Conservation (phyloP, 345 rosid species). For the Rhodamnia rubescens region DNA sequence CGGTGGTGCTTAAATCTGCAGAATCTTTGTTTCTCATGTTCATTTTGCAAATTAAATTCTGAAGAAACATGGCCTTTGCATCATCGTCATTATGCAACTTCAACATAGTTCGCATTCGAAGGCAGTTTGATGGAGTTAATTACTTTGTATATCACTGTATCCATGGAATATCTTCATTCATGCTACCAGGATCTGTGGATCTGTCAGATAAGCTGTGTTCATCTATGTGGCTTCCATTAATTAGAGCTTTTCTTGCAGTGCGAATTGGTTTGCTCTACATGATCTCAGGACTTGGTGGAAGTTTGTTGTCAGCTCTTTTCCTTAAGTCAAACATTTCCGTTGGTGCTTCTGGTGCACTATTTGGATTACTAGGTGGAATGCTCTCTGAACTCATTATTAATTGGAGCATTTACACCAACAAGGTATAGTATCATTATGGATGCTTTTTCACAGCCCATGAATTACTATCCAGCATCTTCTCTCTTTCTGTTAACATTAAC, state of each 20-base stretch:
- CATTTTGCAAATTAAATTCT: background rate
- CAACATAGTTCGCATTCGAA: background rate
- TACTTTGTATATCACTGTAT: background rate
- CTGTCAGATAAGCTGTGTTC: background rate
- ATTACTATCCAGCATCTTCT: background rate
- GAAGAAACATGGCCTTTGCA: background rate
- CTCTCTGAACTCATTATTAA: slow-evolving; percentile 93
- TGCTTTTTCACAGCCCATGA: background rate
- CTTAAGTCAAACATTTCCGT: slow-evolving; percentile 70
- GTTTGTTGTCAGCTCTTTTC: slow-evolving; percentile 83
- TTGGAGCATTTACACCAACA: slow-evolving; percentile 86
- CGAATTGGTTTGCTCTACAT: slow-evolving; percentile 70
- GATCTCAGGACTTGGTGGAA: slow-evolving; percentile 93
- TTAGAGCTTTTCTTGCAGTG: slow-evolving; percentile 25
- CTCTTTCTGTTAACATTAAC: background rate
- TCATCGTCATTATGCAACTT: background rate
- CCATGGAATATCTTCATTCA: background rate
- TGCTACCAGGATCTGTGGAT: background rate
- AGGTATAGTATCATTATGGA: slow-evolving; percentile 29
- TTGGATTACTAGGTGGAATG: slow-evolving; percentile 94
- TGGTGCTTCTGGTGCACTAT: slow-evolving; percentile 97
- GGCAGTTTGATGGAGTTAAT: background rate
- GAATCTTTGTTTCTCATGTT: background rate
- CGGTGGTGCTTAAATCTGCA: background rate
- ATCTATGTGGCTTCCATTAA: background rate